Base-by-base conservation (phyloP, 352 stramenopile genomes). In the Pythium periplocum region DNA sequence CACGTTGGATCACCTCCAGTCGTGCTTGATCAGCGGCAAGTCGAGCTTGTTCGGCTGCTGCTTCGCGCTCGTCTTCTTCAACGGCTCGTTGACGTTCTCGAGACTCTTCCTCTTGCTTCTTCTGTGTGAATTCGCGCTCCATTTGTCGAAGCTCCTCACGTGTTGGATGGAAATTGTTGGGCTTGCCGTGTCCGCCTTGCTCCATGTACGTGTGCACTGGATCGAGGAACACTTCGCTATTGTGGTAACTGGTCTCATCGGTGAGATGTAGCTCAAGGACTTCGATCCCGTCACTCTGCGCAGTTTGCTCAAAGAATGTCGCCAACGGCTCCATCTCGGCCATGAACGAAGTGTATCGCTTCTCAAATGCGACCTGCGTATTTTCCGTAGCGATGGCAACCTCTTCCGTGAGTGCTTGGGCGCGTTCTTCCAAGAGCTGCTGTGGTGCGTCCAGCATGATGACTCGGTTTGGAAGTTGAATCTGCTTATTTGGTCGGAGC, bases 151-250 rank as follows among this genome's bases (percentile, higher is more conserved):
- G 34, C 53, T 94, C 86, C 9, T 86, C 75, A 6, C 54, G 61
- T 10, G 86, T 96, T 17, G 85, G 85, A 35, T 92, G 83, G 59
- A 93, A 95, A 53, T 94, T 96, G 63, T 63, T 75, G 5, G 82
- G 83, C n/a, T 69, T 59, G 54, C 62, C 45, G 63, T 68, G 62
- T 1, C 78, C 75, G 46, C 76, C 83, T 51, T 87, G 68, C 39
- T 95, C 82, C 58, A 95, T 71, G 68, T 93, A 95, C 7, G 69
- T 71, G 33, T 78, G 65, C 35, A 92, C 73, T 2, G 75, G 73
- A 34, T 68, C 66, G 5, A 73, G 41, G 39, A 87, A 76, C 2
- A 55, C 42, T 34, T 71, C 65, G 7, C 69, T 58, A 38, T 78
- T 62, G 8, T 63, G 60, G 50, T 73, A 87, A 7, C 60, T 68